Conservation (phyloP, 1,284 basidiomycete species). For the Trichosporon ovoides region DNA sequence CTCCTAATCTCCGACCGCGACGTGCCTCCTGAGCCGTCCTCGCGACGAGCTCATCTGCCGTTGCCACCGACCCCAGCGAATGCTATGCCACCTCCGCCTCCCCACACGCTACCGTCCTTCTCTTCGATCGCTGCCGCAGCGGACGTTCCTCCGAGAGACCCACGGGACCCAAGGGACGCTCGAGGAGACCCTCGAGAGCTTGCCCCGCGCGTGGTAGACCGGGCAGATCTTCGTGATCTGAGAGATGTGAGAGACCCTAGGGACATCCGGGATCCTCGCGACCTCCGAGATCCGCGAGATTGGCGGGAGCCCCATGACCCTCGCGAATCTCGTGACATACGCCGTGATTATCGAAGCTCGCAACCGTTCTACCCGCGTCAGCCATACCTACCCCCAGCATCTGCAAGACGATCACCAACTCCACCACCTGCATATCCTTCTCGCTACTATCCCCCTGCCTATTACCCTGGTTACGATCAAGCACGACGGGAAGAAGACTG, state of each 20-base stretch:
- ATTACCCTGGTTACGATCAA: slow-evolving; percentile 1
- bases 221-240: not conserved
- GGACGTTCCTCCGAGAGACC: slow-evolving; percentile 7
- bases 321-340: not conserved
- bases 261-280: not conserved
- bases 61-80: slow-evolving; percentile 1
- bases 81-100: slow-evolving; percentile 11
- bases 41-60: not conserved
- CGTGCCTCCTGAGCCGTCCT: slow-evolving; percentile 11
- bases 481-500: not conserved
- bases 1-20: slow-evolving; percentile 29
- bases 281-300: not conserved
- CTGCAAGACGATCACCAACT: not conserved
- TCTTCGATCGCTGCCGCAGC: slow-evolving; percentile 17
- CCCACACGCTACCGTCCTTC: slow-evolving; percentile 15
- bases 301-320: too few species aligned
- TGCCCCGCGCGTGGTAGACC: not conserved
- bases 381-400: not conserved
- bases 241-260: not conserved
- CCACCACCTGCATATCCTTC: slow-evolving; percentile 3
- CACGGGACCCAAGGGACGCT: not conserved
- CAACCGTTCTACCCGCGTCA: not conserved
- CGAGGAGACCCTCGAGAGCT: not conserved
- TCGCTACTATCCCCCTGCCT: not conserved
- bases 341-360: not conserved